Evolutionary conservation across 257 asterid species (phyloP).

Genomic region (Voacanga thouarsii): DNA sequence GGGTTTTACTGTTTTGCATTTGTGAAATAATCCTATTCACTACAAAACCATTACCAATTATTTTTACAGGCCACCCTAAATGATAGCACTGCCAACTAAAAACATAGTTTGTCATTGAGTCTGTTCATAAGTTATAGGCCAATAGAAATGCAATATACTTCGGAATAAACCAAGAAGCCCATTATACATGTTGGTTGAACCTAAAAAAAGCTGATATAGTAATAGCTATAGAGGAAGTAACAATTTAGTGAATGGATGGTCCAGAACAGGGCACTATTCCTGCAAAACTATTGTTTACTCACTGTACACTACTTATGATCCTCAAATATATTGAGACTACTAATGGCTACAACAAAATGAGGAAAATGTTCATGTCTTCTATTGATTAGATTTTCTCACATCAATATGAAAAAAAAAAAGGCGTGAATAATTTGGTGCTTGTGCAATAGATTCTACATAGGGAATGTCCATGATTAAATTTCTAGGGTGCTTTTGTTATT

Average conservation of each 20-base stretch:
- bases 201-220: neutral
- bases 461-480: neutral
- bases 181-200: neutral
- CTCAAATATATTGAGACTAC: neutral
- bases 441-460: neutral
- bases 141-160: neutral
- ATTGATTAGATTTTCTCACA: slow-evolving; percentile 8
- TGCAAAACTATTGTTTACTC: neutral
- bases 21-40: too few species aligned
- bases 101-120: neutral
- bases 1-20: neutral
- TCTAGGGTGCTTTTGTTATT: neutral
- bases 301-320: neutral
- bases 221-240: neutral
- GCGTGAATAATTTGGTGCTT: neutral
- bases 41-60: neutral
- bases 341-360: neutral
- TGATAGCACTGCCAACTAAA: neutral
- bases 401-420: neutral
- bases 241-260: neutral
- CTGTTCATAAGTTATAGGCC: neutral
- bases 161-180: neutral
- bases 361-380: neutral
- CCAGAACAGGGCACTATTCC: neutral
- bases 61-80: neutral